Evolutionary conservation across 805 yeast species (phyloP).

Genomic region (Huiozyma sinensis): DNA sequence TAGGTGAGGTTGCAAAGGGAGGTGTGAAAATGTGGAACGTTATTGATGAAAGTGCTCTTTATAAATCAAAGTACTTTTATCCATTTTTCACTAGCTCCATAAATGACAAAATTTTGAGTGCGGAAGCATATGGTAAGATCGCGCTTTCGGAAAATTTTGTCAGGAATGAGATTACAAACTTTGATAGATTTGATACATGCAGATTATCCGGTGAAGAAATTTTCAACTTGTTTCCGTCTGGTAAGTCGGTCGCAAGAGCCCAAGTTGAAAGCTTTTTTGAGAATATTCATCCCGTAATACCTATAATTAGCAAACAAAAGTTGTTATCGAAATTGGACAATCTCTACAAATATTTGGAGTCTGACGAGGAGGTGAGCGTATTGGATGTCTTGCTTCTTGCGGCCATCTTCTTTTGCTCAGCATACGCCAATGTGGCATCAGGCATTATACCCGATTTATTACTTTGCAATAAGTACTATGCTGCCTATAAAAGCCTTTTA

Average conservation of each 20-base stretch:
- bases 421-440: conserved; percentile 18
- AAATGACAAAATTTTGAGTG: conserved; percentile 12
- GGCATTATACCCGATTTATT: conserved; percentile 14
- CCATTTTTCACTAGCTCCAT: conserved; percentile 19
- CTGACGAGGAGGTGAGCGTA: conserved; percentile 4
- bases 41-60: conserved; percentile 5
- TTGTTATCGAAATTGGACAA: conserved; percentile 3
- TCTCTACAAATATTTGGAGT: conserved; percentile 4
- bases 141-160: conserved; percentile 4
- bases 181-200: conserved; percentile 7
- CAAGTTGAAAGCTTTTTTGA: conserved; percentile 16
- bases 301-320: conserved; percentile 10
- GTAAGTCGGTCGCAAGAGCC: conserved; percentile 7
- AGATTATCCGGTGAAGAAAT: conserved; percentile 10
- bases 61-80: conserved; percentile 16
- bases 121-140: conserved; percentile 6
- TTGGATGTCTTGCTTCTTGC: conserved; percentile 9
- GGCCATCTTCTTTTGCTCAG: conserved; percentile 18
- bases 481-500: conserved; percentile 12
- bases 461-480: conserved; percentile 17
- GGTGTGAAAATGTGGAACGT: conserved; percentile 1
- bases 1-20: neutral
- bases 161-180: conserved; percentile 16
- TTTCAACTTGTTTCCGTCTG: conserved; percentile 11
- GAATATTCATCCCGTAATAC: conserved; percentile 20